phyloP scores from a whole-genome alignment of 139 green algal species.

The Edaphochlamys debaryana region DNA sequence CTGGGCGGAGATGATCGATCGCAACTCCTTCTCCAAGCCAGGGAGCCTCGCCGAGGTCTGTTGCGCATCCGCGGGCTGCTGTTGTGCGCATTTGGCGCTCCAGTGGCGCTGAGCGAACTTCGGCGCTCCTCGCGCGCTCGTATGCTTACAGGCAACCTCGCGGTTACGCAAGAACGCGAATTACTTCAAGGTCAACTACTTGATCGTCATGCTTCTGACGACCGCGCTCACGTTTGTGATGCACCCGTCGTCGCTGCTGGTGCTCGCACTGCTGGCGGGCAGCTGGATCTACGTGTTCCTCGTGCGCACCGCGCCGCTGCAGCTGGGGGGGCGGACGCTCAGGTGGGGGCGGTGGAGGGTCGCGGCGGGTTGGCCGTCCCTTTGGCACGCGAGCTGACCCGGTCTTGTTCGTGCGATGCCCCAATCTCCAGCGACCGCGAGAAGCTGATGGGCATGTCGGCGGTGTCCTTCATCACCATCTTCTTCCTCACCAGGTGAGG shows the following conservation, averaged over 20 bases:
- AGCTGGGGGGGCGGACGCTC: slow-evolving; percentile 81
- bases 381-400: no score
- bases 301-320: slow-evolving; percentile 76
- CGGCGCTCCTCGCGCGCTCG: background rate
- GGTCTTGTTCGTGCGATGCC: background rate
- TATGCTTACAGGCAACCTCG: slow-evolving; percentile 62
- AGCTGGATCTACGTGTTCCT: slow-evolving; percentile 92
- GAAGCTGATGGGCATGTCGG: slow-evolving; percentile 85
- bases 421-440: slow-evolving; percentile 88
- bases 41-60: slow-evolving; percentile 78
- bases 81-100: no score
- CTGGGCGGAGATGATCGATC: slow-evolving; percentile 89
- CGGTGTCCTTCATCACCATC: slow-evolving; percentile 79
- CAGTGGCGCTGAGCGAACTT: background rate
- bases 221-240: slow-evolving; percentile 74
- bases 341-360: slow-evolving; percentile 60
- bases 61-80: no score
- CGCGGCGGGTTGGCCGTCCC: background rate
- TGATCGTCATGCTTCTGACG: slow-evolving; percentile 75
- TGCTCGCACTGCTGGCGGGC: slow-evolving; percentile 74
- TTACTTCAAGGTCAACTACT: slow-evolving; percentile 97
- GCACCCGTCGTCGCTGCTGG: slow-evolving; percentile 80
- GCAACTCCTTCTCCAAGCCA: slow-evolving; percentile 79
- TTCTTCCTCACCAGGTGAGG: slow-evolving; percentile 92
- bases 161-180: slow-evolving; percentile 87